Percentiles rank a stretch among this genome's conserved stretches.
Conservation (phyloP, 2,329 filamentous ascomycete genomes). For the Neocatenulostroma microsporum region DNA sequence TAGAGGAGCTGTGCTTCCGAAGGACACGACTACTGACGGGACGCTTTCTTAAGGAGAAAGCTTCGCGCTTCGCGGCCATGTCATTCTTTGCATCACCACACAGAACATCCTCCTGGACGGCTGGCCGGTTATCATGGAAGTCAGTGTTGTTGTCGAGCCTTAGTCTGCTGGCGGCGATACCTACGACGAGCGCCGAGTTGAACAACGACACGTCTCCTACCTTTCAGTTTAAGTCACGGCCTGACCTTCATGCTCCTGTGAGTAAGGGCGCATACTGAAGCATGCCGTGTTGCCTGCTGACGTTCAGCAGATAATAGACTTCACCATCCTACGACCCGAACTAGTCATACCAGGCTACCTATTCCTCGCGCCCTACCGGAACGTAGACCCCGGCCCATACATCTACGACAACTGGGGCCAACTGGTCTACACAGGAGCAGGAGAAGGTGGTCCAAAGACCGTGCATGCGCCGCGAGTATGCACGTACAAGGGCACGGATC, state of each 20-base stretch:
- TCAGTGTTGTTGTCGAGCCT: not conserved
- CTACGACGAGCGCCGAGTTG: constrained; percentile 16
- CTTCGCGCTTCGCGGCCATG: not conserved
- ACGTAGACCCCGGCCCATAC: constrained; percentile 43
- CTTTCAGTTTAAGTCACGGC: constrained; percentile 29
- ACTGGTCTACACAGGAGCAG: constrained; percentile 45
- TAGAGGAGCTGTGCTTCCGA: no score
- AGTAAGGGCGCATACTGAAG: constrained; percentile 8
- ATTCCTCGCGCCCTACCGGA: constrained; percentile 45
- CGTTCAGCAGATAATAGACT: constrained; percentile 25
- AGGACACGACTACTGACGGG: no score
- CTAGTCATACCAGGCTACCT: constrained; percentile 42
- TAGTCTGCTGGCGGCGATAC: constrained; percentile 8
- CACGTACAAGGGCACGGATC: constrained; percentile 40
- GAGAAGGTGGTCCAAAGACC: constrained; percentile 42
- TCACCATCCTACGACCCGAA: constrained; percentile 27
- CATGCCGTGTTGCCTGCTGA: constrained; percentile 9
- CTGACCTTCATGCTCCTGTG: no score
- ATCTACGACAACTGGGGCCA: constrained; percentile 47
- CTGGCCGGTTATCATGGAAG: no score
- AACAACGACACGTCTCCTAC: constrained; percentile 31
- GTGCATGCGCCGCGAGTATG: constrained; percentile 44
- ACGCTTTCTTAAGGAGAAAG: no score
- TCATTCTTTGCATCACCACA: not conserved
- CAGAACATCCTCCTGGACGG: constrained; percentile 2